A percentile compares a stretch with the other conserved stretches of the same genome.
Evolutionary conservation across 306 rosid species (phyloP).

Genomic region (Nissolia schottii): DNA sequence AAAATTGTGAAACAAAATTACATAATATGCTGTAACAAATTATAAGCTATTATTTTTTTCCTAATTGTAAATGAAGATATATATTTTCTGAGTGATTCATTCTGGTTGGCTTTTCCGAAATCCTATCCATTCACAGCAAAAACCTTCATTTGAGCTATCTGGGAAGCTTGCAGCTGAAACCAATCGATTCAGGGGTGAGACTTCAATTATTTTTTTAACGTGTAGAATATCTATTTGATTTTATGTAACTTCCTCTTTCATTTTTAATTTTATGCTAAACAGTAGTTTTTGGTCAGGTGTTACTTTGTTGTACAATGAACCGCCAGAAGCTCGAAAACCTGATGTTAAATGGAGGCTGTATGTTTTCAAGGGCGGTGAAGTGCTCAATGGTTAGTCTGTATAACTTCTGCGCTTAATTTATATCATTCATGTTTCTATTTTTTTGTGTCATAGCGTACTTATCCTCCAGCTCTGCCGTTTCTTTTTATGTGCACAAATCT

Average conservation of each 20-base stretch:
- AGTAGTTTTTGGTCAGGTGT: conserved; percentile 49
- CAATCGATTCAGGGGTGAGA: conserved; percentile 80
- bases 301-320: conserved; percentile 75
- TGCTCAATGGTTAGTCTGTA: conserved; percentile 60
- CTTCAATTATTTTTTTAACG: neutral
- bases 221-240: neutral
- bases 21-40: neutral
- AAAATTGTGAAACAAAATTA: neutral
- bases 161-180: conserved; percentile 98
- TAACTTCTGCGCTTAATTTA: neutral
- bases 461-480: neutral
- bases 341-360: conserved; percentile 89
- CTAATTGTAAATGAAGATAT: neutral
- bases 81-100: neutral
- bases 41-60: neutral
- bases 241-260: neutral
- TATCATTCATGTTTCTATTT: neutral
- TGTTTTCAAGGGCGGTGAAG: conserved; percentile 97
- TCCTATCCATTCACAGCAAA: conserved; percentile 50
- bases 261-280: conserved; percentile 12
- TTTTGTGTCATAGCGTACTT: neutral
- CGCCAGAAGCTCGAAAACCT: conserved; percentile 85
- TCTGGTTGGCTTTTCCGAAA: conserved; percentile 19
- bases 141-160: conserved; percentile 96
- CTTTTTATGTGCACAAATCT: neutral